A percentile compares a stretch with the other conserved stretches of the same genome.
These are phyloP conservation scores for Salvia hispanica DNA, from an alignment of 257 asterid species.

Conservation along the genomic window DNA sequence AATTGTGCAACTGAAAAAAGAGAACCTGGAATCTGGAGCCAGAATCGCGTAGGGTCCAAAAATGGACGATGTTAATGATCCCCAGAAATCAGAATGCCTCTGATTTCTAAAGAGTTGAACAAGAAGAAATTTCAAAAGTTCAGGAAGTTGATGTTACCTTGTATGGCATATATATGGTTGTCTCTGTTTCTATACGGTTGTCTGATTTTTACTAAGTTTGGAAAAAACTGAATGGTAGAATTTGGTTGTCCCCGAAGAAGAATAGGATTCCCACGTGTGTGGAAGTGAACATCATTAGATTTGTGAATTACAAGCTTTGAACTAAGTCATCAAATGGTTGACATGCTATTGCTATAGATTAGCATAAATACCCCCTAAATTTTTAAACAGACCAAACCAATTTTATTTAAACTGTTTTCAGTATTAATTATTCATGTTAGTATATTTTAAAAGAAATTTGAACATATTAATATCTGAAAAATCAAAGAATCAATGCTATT, in stretches of 20 bases:
- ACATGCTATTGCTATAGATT: neutral
- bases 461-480: no score
- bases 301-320: neutral
- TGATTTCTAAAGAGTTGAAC: neutral
- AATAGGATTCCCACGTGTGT: neutral
- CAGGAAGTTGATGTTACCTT: neutral
- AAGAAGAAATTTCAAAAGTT: neutral
- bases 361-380: no score
- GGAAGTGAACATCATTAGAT: neutral
- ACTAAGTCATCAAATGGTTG: neutral
- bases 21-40: neutral
- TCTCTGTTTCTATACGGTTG: neutral
- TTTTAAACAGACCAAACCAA: no score
- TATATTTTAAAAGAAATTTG: no score
- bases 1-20: neutral
- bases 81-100: constrained; percentile 12
- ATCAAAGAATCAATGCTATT: no score
- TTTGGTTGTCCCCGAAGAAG: neutral
- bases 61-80: neutral
- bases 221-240: neutral
- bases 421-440: no score
- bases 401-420: no score
- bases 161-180: neutral
- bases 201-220: neutral
- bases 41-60: constrained; percentile 19